Base-by-base conservation (phyloP, 768 basidiomycete genomes). In the Calocybe indica region DNA sequence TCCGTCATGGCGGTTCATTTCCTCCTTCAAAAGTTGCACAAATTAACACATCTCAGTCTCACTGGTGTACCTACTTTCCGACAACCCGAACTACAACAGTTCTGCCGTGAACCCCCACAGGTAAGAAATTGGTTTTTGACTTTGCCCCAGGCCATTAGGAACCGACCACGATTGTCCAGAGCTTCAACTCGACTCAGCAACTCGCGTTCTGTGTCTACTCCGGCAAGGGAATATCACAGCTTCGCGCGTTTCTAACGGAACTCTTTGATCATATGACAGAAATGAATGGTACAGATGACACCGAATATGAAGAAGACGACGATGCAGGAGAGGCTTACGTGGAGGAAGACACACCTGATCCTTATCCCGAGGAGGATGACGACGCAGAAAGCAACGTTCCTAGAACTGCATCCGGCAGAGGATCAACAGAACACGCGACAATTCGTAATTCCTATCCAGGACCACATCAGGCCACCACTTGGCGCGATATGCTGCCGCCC, bases 51-150 rank as follows among this genome's bases (percentile, higher is more conserved):
- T 69, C 76, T 99, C 40, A 95, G 92, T 64, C 67, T 99, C 52
- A 97, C 96, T n/a, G 96, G 94, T n/a, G 88, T 99, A 31, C 84
- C 85, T 7, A 82, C 92, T 5, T 98, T 99, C 71, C 80, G 85
- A 43, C 79, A 87, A 56, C 72, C 77, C 30, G 92, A 93, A 55
- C 63, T 96, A 47, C 93, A 97, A 62, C 76, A 80, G 53, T 98
- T 91, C 61, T 96, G 96, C 65, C 79, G 95, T 35, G 76, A 82
- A 35, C 86, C 92, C 14, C 96, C 96, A 10, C 72, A 79, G 59
- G 93, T 95, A 57, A 52, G 81, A 3, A 37, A 39, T n/a, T 8
- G 33, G 33, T 43, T 29, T 3, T 42, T 7, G 30, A 14, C 43
- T 7, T 40, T 42, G 6, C 34, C 5, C 33, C 47, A 35, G 54